Conservation (phyloP, 352 stramenopile genomes). For the Phytophthora agathidicida region DNA sequence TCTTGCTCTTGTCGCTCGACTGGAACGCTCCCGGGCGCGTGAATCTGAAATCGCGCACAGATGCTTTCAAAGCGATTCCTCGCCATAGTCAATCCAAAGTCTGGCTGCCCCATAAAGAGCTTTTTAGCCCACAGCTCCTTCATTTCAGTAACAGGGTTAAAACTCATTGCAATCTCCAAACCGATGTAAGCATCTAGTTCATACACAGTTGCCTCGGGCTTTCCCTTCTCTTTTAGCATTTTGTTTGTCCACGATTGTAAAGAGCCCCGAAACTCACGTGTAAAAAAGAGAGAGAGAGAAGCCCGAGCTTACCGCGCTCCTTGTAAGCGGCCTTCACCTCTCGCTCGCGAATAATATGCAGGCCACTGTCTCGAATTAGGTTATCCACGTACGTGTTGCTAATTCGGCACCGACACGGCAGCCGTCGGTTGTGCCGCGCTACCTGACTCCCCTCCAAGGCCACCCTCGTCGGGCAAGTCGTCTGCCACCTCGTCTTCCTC, state of each 20-base stretch:
- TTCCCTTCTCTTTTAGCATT: conserved; percentile 4
- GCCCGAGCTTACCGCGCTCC: neutral
- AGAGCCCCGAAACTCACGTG: neutral
- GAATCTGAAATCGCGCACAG: conserved; percentile 5
- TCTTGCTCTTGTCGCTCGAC: neutral
- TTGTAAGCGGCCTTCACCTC: conserved; percentile 6
- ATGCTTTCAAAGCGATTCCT: conserved; percentile 11
- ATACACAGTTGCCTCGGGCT: neutral
- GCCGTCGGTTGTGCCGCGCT: neutral
- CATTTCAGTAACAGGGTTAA: conserved; percentile 9
- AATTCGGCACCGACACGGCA: neutral
- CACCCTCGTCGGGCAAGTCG: neutral
- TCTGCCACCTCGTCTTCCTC: neutral
- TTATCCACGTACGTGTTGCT: conserved; percentile 2
- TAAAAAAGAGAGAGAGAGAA: conserved; percentile 12
- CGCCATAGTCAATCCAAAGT: neutral
- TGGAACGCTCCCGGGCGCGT: neutral
- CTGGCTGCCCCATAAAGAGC: conserved; percentile 1
- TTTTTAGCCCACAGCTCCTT: conserved; percentile 19
- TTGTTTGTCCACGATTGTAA: conserved; percentile 4
- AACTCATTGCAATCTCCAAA: conserved; percentile 10
- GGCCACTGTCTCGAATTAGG: neutral
- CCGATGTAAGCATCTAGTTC: conserved; percentile 11
- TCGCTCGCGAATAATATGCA: conserved; percentile 8
- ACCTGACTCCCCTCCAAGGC: neutral